These are phyloP conservation scores for Coniochaeta hoffmannii DNA, from an alignment of 2,329 filamentous ascomycete species.

Conservation along the genomic window DNA sequence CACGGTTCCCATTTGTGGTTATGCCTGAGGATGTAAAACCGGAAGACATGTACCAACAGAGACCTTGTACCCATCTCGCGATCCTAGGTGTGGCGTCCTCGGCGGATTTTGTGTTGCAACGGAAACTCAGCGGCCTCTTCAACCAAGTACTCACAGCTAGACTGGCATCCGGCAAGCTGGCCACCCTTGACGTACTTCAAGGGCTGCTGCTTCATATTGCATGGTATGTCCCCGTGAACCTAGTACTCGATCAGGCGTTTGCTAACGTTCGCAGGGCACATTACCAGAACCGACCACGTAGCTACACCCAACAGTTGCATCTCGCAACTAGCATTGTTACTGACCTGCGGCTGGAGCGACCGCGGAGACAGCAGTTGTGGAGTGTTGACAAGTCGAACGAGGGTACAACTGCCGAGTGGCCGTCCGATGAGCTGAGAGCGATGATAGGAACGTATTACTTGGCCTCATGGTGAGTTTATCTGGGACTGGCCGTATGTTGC, in stretches of 20 bases:
- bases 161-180: slow-evolving; percentile 17
- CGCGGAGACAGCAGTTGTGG: slow-evolving; percentile 20
- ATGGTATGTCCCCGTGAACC: slow-evolving; percentile 15
- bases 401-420: slow-evolving; percentile 12
- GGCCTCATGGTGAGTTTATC: slow-evolving; percentile 18
- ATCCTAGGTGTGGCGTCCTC: slow-evolving; percentile 19
- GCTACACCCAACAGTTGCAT: slow-evolving; percentile 21
- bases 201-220: slow-evolving; percentile 22
- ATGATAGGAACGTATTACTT: slow-evolving; percentile 23
- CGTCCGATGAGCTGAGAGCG: slow-evolving; percentile 20
- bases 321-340: slow-evolving; percentile 23
- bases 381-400: slow-evolving; percentile 12
- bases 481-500: background rate
- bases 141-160: slow-evolving; percentile 17
- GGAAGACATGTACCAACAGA: slow-evolving; percentile 13
- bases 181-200: slow-evolving; percentile 21
- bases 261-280: slow-evolving; percentile 19
- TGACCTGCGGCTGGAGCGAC: slow-evolving; percentile 22
- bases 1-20: slow-evolving; percentile 6
- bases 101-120: slow-evolving; percentile 16
- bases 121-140: slow-evolving; percentile 18
- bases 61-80: slow-evolving; percentile 19
- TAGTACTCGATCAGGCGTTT: too few relatives aligned
- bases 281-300: slow-evolving; percentile 20
- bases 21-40: slow-evolving; percentile 12